These are phyloP conservation scores for Fusarium foetens DNA, from an alignment of 2,329 filamentous ascomycete genomes.

Conservation along the genomic window DNA sequence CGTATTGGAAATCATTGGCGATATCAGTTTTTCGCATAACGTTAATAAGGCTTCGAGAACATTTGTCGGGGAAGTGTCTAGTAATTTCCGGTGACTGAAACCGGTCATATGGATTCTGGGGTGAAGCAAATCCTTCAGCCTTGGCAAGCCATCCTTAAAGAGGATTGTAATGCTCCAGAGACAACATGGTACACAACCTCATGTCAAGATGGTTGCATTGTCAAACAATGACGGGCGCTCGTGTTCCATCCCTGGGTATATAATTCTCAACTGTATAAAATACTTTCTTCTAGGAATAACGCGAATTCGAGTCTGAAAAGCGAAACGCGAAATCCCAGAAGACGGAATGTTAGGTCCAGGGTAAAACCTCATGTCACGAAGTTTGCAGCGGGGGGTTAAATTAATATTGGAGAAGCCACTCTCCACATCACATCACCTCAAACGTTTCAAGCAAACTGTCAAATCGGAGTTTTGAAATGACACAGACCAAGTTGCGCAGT, in stretches of 20 bases:
- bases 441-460: background rate
- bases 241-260: rapidly evolving
- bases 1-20: background rate
- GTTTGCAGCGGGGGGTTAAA: background rate
- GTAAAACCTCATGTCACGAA: background rate
- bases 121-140: background rate
- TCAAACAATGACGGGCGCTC: background rate
- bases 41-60: background rate
- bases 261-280: rapidly evolving
- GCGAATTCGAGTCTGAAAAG: background rate
- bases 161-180: background rate
- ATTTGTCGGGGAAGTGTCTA: background rate
- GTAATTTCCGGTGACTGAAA: background rate
- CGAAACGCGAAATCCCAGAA: background rate
- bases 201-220: background rate
- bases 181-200: background rate
- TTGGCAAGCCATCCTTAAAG: background rate
- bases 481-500: background rate
- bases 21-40: background rate
- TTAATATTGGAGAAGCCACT: background rate
- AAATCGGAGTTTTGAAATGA: background rate
- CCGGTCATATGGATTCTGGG: too few relatives aligned
- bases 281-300: rapidly evolving
- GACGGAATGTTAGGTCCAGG: background rate
- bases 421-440: background rate